Conservation (phyloP, 345 rosid species). For the Aethionema arabicum region DNA sequence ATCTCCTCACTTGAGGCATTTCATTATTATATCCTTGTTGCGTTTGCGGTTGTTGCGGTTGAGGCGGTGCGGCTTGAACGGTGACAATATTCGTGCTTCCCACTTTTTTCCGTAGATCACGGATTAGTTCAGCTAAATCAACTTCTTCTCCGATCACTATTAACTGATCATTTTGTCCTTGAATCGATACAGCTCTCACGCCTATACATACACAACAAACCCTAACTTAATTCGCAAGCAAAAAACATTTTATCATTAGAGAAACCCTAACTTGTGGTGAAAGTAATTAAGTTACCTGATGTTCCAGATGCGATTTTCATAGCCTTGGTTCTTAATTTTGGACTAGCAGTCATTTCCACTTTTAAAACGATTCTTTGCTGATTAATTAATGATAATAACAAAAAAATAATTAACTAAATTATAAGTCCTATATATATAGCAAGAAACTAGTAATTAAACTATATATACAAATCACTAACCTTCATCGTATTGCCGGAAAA, state of each 20-base stretch:
- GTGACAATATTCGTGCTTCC: constrained; percentile 23
- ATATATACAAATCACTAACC: constrained; percentile 3
- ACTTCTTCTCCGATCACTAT: constrained; percentile 32
- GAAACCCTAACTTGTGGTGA: background rate
- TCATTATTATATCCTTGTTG: constrained; percentile 14
- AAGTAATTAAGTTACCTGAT: background rate
- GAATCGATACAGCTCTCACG: constrained; percentile 32
- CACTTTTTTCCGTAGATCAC: constrained; percentile 32
- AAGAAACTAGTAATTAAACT: constrained; percentile 8
- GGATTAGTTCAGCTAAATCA: constrained; percentile 31
- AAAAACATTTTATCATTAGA: background rate
- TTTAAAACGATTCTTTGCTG: constrained; percentile 38
- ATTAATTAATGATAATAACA: background rate
- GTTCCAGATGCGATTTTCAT: constrained; percentile 31
- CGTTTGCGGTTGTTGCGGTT: background rate
- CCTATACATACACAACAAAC: constrained; percentile 14
- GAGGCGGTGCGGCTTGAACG: constrained; percentile 31
- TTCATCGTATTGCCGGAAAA: constrained; percentile 7
- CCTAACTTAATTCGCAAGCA: constrained; percentile 27
- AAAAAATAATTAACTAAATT: too few relatives aligned
- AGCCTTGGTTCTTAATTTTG: constrained; percentile 31
- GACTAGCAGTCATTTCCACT: constrained; percentile 24
- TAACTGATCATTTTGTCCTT: constrained; percentile 35
- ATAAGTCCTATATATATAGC: too few relatives aligned
- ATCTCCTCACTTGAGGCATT: constrained; percentile 25